Percentiles rank a stretch among this genome's conserved stretches.
These are phyloP conservation scores for Vigna mungo DNA, from an alignment of 306 rosid species.

Conservation along the genomic window DNA sequence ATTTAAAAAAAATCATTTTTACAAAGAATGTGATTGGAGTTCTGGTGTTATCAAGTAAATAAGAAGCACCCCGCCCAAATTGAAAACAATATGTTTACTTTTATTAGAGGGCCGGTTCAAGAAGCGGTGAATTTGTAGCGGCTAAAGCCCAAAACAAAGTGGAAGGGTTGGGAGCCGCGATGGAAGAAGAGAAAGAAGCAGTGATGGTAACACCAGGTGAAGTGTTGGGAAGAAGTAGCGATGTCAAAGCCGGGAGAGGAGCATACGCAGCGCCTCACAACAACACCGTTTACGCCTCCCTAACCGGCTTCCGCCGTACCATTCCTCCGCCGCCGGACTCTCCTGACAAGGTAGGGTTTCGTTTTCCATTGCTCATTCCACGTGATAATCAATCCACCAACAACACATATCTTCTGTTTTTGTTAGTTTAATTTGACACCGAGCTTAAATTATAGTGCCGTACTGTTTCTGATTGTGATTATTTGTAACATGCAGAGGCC, in stretches of 20 bases:
- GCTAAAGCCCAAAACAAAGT: conserved; percentile 14
- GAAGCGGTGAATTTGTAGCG: not conserved
- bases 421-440: not conserved
- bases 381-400: not conserved
- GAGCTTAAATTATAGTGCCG: not conserved
- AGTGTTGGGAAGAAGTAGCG: conserved; percentile 64
- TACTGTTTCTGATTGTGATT: not conserved
- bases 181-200: conserved; percentile 54
- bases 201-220: conserved; percentile 85
- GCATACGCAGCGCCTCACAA: conserved; percentile 70
- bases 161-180: not conserved
- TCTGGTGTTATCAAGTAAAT: too few relatives aligned
- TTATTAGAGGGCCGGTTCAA: conserved; percentile 1
- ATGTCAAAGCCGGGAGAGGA: conserved; percentile 76
- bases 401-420: not conserved
- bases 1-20: too few relatives aligned
- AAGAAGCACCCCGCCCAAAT: too few relatives aligned
- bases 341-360: conserved; percentile 63
- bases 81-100: not conserved
- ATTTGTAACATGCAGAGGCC: conserved; percentile 60
- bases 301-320: conserved; percentile 75
- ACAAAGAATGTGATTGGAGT: too few relatives aligned
- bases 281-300: conserved; percentile 76
- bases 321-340: conserved; percentile 65
- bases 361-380: not conserved